A percentile compares a stretch with the other conserved stretches of the same genome.
phyloP scores from a whole-genome alignment of 2,329 filamentous ascomycete genomes.

The Zasmidium citrigriseum region DNA sequence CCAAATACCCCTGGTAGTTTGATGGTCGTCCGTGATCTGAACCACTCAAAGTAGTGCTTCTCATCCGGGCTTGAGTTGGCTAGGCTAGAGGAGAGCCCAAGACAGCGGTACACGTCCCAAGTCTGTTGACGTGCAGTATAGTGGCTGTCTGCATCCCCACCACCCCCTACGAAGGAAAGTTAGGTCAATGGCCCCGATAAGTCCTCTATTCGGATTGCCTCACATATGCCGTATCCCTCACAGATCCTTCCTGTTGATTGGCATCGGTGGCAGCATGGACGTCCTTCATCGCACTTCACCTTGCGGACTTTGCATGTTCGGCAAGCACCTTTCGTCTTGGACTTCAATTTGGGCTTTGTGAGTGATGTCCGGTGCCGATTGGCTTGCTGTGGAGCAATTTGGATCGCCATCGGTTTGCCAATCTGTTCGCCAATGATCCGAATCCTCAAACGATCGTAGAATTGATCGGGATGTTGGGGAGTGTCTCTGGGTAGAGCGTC shows the following conservation, averaged over 20 bases:
- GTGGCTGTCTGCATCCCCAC: not conserved
- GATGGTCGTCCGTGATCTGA: not conserved
- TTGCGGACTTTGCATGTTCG: not conserved
- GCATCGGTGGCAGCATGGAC: not conserved
- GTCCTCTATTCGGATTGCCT: not conserved
- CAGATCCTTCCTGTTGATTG: not conserved
- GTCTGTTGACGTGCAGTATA: not conserved
- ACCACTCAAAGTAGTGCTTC: not conserved
- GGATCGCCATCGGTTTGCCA: not conserved
- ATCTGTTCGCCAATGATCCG: no score
- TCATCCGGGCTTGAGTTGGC: not conserved
- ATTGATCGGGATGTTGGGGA: no score
- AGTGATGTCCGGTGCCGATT: not conserved
- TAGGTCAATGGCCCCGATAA: not conserved
- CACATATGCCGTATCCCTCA: constrained; percentile 1
- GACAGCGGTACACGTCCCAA: not conserved
- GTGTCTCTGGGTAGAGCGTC: not conserved
- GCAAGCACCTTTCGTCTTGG: not conserved
- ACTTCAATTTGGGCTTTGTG: not conserved
- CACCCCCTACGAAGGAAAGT: not conserved
- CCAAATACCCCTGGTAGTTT: not conserved
- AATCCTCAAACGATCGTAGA: no score
- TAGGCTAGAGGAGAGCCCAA: not conserved
- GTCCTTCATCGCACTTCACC: not conserved
- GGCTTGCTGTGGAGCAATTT: not conserved